Percentiles rank a stretch among this genome's conserved stretches.
These are phyloP conservation scores for Raffaelea albimanens DNA, from an alignment of 2,329 filamentous ascomycete genomes.

Conservation along the genomic window DNA sequence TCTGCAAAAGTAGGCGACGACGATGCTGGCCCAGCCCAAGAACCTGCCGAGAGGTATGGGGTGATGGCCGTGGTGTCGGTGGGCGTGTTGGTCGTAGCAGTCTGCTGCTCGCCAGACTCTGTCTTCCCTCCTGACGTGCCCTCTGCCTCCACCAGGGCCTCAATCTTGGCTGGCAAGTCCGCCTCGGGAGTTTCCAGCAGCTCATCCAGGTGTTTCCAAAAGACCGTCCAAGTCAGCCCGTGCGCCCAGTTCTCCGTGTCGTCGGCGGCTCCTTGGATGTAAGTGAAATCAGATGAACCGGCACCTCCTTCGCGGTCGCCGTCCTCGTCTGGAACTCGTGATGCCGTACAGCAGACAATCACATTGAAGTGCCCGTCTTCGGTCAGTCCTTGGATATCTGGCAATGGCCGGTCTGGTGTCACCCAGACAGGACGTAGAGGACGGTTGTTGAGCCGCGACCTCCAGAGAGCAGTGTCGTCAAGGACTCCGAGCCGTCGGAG, in stretches of 20 bases:
- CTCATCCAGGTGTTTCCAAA: conserved; percentile 60
- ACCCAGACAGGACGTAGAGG: conserved; percentile 75
- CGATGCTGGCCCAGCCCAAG: background rate
- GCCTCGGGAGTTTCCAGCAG: conserved; percentile 58
- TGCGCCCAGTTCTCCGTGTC: conserved; percentile 89
- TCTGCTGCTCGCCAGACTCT: background rate
- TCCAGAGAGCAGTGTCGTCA: conserved; percentile 24
- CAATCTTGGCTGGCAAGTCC: conserved; percentile 45
- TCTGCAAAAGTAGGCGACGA: background rate
- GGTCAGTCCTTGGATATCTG: conserved; percentile 19
- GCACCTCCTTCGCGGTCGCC: conserved; percentile 58
- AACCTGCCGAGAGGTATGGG: conserved; percentile 1
- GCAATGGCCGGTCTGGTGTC: conserved; percentile 29
- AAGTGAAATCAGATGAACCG: conserved; percentile 74
- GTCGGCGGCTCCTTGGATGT: conserved; percentile 91
- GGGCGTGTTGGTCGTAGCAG: background rate
- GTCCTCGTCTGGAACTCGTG: conserved; percentile 57
- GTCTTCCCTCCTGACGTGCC: background rate
- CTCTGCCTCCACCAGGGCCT: conserved; percentile 28
- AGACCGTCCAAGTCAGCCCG: conserved; percentile 67
- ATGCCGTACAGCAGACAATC: conserved; percentile 79
- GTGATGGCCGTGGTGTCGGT: background rate
- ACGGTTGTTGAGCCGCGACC: conserved; percentile 47
- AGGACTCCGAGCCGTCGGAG: conserved; percentile 47
- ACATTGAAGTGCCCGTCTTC: conserved; percentile 57